phyloP scores from a whole-genome alignment of 2,329 filamentous ascomycete genomes.

The Neonectria hederae region DNA sequence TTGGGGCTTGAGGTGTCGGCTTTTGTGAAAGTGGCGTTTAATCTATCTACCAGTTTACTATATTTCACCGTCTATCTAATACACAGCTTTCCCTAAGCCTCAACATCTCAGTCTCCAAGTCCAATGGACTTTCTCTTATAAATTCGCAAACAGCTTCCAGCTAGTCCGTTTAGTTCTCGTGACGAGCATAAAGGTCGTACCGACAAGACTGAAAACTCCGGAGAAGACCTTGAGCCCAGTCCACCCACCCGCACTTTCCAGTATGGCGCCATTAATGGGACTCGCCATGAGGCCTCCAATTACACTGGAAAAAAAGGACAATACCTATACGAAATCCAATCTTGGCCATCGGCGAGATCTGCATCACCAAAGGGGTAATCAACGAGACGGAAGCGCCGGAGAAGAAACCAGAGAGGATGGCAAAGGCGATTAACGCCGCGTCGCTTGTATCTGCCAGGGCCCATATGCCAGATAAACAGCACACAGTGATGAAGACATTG shows the following conservation, averaged over 20 bases:
- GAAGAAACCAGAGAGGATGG: slow-evolving; percentile 53
- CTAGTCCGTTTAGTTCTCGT: not conserved
- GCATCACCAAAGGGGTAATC: slow-evolving; percentile 51
- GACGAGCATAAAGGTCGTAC: slow-evolving; percentile 22
- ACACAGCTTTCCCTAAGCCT: not conserved
- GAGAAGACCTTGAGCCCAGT: slow-evolving; percentile 49
- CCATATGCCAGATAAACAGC: slow-evolving; percentile 51
- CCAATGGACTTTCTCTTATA: too few relatives aligned
- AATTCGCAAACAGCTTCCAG: not conserved
- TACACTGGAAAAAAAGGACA: slow-evolving; percentile 61
- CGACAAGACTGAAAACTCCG: slow-evolving; percentile 28
- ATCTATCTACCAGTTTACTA: not conserved
- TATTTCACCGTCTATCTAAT: not conserved
- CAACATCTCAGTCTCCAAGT: too few relatives aligned
- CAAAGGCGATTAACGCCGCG: slow-evolving; percentile 48
- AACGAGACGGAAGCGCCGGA: slow-evolving; percentile 54
- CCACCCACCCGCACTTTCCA: slow-evolving; percentile 44
- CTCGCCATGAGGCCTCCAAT: slow-evolving; percentile 66
- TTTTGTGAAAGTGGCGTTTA: not conserved
- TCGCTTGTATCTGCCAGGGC: slow-evolving; percentile 47
- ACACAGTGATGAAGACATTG: slow-evolving; percentile 57
- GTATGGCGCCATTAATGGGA: slow-evolving; percentile 63
- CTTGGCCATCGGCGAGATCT: slow-evolving; percentile 45
- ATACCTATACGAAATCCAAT: slow-evolving; percentile 47
- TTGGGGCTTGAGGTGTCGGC: too few relatives aligned